phyloP scores from a whole-genome alignment of 2,329 filamentous ascomycete genomes.

The Paecilomyces formosus region DNA sequence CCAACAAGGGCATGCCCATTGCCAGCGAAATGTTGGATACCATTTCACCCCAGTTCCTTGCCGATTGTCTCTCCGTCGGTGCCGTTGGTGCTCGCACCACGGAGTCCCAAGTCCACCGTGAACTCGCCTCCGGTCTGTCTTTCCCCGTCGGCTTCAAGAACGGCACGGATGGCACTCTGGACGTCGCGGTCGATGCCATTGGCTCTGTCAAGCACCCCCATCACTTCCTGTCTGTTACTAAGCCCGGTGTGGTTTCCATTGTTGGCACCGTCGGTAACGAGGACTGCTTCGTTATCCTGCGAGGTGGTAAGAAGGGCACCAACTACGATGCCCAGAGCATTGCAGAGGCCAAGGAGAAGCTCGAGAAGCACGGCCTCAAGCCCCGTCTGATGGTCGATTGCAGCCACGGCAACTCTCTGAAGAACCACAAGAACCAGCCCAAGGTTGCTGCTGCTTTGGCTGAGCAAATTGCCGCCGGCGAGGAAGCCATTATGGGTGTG shows the following conservation, averaged over 20 bases:
- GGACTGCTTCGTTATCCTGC: constrained; percentile 92
- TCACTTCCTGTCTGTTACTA: constrained; percentile 95
- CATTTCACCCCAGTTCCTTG: constrained; percentile 93
- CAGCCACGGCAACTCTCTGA: constrained; percentile 91
- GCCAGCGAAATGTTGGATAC: constrained; percentile 98
- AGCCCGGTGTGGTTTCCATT: constrained; percentile 90
- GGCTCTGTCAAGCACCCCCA: constrained; percentile 86
- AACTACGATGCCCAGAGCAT: constrained; percentile 89
- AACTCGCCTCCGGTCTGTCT: constrained; percentile 84
- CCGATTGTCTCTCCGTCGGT: constrained; percentile 83
- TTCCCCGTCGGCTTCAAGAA: constrained; percentile 99
- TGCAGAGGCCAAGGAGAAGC: constrained; percentile 69
- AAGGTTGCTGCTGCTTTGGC: constrained; percentile 78
- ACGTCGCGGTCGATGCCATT: constrained; percentile 91
- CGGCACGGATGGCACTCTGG: constrained; percentile 84
- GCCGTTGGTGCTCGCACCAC: constrained; percentile 95
- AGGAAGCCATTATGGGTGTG: constrained; percentile 85
- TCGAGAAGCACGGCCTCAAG: constrained; percentile 65
- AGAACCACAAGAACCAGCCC: constrained; percentile 96
- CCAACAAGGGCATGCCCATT: constrained; percentile 86
- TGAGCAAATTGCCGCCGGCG: constrained; percentile 76
- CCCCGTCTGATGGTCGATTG: constrained; percentile 94
- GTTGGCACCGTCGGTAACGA: constrained; percentile 92
- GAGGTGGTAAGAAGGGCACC: constrained; percentile 85
- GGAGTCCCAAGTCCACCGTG: constrained; percentile 90